Base-by-base conservation (phyloP, 495 filamentous ascomycete species). In the Chaetomium cochliodes region DNA sequence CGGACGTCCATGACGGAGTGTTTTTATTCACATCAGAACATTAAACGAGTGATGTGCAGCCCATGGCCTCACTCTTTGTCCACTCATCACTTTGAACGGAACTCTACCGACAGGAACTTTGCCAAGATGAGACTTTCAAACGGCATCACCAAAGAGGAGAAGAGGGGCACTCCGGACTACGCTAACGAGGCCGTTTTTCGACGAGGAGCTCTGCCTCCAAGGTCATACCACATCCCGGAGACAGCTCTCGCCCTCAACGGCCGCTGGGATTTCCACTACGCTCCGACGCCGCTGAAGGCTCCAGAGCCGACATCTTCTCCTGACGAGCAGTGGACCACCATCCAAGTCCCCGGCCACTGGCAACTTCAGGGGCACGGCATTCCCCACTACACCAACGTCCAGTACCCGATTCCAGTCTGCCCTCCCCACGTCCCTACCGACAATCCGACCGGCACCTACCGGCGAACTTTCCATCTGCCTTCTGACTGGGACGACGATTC, bases 291-390 rank as follows among this genome's bases (percentile, higher is more conserved):
- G 0, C 69, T 78, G 23, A 71, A 79, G 9, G 83, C 81, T 3
- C 78, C 82, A 0, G 76, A 78, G 16, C 80, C 8, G 70, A 74
- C 28, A 37, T 58, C n/a, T 65, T 54, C 60, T 33, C 62, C 66
- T 37, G 63, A 65, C 30, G 65, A 69, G 20, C 69, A 67, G 60
- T 87, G 86, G 84, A 76, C 71, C 16, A 69, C 76, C 44, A 82
- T 86, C 57, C 61, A 76, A n/a, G 87, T 89, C 5, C 87, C 87
- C 0, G 83, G 84, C 2, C 84, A 86, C 70, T 89, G 87, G 87
- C 87, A 89, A 65, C 70, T 88, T 8, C 84, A 88, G 67, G 87
- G 87, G 41, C 83, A 85, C 63, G 86, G 86, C 8, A 70, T 69
- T n/a, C 80, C 79, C 5, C 85, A 88, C 46, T 88, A 88, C 66